Conservation (phyloP, 768 basidiomycete species). For the Suillus variegatus region DNA sequence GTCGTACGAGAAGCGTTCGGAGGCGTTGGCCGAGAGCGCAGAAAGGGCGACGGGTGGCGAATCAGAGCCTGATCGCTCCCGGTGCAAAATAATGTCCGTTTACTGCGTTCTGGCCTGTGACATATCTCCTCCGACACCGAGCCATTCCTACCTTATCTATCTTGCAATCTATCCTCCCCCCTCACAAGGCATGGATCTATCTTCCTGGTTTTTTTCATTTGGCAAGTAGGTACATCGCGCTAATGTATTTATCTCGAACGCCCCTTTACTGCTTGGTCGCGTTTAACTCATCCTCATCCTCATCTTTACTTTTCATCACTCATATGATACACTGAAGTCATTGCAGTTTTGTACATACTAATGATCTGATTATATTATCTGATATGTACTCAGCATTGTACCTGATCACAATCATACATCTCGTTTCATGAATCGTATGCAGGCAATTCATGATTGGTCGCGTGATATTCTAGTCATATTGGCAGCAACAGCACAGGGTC, state of each 20-base stretch:
- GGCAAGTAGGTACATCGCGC: slow-evolving; percentile 5
- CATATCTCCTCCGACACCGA: slow-evolving; percentile 2
- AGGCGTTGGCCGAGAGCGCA: slow-evolving; percentile 75
- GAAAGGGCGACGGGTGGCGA: slow-evolving; percentile 81
- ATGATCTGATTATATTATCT: not conserved
- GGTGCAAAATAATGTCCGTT: not conserved
- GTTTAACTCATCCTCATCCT: not conserved
- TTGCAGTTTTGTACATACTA: slow-evolving; percentile 10
- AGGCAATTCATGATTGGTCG: slow-evolving; percentile 2
- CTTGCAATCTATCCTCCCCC: slow-evolving; percentile 19
- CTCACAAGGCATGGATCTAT: slow-evolving; percentile 15
- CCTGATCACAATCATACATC: slow-evolving; percentile 6
- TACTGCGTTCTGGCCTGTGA: not conserved
- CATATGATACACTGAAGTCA: slow-evolving; percentile 5
- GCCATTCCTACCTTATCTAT: slow-evolving; percentile 1
- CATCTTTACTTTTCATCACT: not conserved
- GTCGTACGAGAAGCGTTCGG: slow-evolving; percentile 93
- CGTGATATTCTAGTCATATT: not conserved
- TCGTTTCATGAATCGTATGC: not conserved
- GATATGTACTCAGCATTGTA: slow-evolving; percentile 5
- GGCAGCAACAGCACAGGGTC: slow-evolving; percentile 1
- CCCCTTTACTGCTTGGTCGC: slow-evolving; percentile 8
- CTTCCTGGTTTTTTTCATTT: not conserved
- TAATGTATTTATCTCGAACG: slow-evolving; percentile 23
- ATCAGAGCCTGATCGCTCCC: slow-evolving; percentile 51